A percentile compares a stretch with the other conserved stretches of the same genome.
Evolutionary conservation across 148 eudicot species (phyloP).

Genomic region (Tetragonia tetragonoides): DNA sequence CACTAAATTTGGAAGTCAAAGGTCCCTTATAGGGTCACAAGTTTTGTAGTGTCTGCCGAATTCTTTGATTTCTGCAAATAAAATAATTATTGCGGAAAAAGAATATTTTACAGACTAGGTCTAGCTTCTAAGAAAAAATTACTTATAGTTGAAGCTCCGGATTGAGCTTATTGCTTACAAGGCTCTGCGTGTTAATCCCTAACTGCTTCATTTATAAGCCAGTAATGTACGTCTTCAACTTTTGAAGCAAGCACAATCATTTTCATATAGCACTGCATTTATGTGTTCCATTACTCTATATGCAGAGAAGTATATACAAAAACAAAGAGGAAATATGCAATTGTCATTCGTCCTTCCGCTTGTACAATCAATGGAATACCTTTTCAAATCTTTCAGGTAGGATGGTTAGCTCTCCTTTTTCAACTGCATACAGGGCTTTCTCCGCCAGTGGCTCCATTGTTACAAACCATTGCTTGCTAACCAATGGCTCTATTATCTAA

Average conservation of each 20-base stretch:
- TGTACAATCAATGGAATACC: slow-evolving; percentile 34
- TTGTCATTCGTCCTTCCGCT: background rate
- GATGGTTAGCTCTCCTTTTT: slow-evolving; percentile 74
- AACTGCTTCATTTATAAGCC: background rate
- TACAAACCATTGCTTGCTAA: slow-evolving; percentile 98
- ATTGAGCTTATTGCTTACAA: background rate
- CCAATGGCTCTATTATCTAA: slow-evolving; percentile 92
- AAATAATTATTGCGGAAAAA: no score
- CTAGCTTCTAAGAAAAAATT: no score
- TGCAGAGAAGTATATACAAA: background rate
- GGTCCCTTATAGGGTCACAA: no score
- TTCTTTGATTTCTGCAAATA: no score
- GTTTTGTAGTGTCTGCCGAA: no score
- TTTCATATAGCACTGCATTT: background rate
- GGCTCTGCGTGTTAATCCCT: background rate
- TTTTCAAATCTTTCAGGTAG: slow-evolving; percentile 97
- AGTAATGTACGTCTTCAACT: background rate
- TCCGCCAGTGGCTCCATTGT: slow-evolving; percentile 93
- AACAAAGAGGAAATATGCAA: background rate
- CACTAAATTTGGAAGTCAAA: no score
- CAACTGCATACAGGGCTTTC: slow-evolving; percentile 83
- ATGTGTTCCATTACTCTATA: background rate
- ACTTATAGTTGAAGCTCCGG: background rate
- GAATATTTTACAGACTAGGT: no score
- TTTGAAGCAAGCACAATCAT: background rate